phyloP scores from a whole-genome alignment of 2,329 filamentous ascomycete genomes.

The Fusarium sulawesiense region DNA sequence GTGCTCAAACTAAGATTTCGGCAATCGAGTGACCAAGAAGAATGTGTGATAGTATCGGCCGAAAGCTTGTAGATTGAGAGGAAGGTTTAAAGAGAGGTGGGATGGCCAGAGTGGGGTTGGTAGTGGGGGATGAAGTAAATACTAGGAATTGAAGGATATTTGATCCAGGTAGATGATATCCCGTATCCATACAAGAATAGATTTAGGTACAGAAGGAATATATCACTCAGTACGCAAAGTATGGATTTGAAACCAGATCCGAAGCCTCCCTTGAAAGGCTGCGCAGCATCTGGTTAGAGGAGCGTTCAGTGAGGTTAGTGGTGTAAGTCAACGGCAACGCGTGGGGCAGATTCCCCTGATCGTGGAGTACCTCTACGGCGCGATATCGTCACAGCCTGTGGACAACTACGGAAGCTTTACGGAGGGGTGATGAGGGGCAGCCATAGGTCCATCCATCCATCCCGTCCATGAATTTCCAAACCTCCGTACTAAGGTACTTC shows the following conservation, averaged over 20 bases:
- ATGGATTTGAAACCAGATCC: background rate
- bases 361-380: conserved; percentile 25
- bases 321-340: conserved; percentile 15
- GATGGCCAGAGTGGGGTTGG: conserved; percentile 39
- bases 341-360: conserved; percentile 21
- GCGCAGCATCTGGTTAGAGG: background rate
- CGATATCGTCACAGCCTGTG: conserved; percentile 33
- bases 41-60: background rate
- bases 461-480: conserved; percentile 9
- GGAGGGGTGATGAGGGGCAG: conserved; percentile 24
- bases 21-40: conserved; percentile 16
- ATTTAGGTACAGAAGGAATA: background rate
- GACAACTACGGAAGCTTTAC: conserved; percentile 1
- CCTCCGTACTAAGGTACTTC: conserved; percentile 2
- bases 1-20: background rate
- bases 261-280: background rate
- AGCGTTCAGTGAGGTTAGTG: background rate
- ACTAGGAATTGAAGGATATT: background rate
- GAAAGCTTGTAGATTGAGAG: background rate
- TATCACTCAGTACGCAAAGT: background rate
- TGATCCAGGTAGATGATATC: background rate
- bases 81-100: conserved; percentile 28
- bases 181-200: background rate
- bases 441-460: background rate
- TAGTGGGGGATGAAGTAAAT: background rate